A percentile compares a stretch with the other conserved stretches of the same genome.
These are phyloP conservation scores for Claviceps paspali DNA, from an alignment of 2,329 filamentous ascomycete genomes.

Conservation along the genomic window DNA sequence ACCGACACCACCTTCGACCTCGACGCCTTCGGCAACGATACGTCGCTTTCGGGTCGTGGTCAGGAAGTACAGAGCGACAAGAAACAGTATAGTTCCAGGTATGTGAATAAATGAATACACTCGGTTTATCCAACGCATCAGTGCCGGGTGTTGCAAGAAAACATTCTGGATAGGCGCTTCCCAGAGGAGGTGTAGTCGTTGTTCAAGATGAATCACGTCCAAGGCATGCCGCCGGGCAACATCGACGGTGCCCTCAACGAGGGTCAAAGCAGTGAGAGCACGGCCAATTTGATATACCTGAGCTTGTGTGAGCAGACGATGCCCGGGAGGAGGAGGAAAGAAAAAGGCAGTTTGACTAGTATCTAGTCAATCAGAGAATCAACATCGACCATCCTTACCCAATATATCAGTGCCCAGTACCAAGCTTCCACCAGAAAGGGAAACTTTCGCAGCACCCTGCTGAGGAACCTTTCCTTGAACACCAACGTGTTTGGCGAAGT, in stretches of 20 bases:
- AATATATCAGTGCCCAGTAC: constrained; percentile 42
- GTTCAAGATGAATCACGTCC: constrained; percentile 50
- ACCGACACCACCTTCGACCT: constrained; percentile 15
- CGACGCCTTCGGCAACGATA: constrained; percentile 13
- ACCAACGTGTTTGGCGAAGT: constrained; percentile 34
- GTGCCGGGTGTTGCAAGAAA: constrained; percentile 31
- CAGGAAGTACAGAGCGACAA: constrained; percentile 50
- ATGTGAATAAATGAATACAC: constrained; percentile 68
- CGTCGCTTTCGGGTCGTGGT: constrained; percentile 45
- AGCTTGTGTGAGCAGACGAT: not conserved
- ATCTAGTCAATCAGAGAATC: too few relatives aligned
- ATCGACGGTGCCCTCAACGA: constrained; percentile 52
- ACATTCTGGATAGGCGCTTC: constrained; percentile 30
- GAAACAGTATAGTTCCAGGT: constrained; percentile 57
- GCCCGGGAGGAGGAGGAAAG: too few relatives aligned
- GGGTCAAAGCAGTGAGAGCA: constrained; percentile 53
- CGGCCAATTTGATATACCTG: constrained; percentile 62
- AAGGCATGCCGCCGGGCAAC: constrained; percentile 54
- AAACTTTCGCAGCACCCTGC: constrained; percentile 47
- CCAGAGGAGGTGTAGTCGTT: constrained; percentile 47
- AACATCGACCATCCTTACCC: constrained; percentile 2
- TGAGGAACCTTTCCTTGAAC: constrained; percentile 45
- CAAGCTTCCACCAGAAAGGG: constrained; percentile 63
- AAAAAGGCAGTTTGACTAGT: too few relatives aligned
- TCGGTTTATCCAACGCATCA: constrained; percentile 57